Evolutionary conservation across 164 flowering plant genomes (phyloP).

Genomic region (Berberis thunbergii): DNA sequence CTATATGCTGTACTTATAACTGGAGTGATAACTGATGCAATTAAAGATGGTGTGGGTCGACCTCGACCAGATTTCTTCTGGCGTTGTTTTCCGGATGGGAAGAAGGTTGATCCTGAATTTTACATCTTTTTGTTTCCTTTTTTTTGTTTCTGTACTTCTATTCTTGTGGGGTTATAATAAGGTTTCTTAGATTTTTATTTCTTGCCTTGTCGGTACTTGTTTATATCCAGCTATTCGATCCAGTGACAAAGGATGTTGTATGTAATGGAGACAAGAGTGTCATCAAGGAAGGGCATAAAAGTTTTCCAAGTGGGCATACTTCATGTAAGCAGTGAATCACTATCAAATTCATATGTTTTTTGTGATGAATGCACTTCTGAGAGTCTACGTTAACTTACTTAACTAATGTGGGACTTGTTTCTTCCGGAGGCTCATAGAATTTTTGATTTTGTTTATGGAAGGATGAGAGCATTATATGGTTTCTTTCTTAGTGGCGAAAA

Average conservation of each 20-base stretch:
- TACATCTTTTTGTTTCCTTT: neutral
- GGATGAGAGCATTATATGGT: no score
- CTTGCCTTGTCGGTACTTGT: neutral
- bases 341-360: neutral
- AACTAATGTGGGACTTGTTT: no score
- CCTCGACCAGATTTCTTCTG: slow-evolving; percentile 36
- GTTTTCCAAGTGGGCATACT: slow-evolving; percentile 94
- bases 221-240: slow-evolving; percentile 35
- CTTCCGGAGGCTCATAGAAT: no score
- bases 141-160: neutral
- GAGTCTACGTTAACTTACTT: no score
- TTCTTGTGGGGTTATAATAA: neutral
- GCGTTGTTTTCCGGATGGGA: slow-evolving; percentile 78
- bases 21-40: slow-evolving; percentile 68
- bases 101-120: slow-evolving; percentile 26
- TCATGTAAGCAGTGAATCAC: slow-evolving; percentile 47
- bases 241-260: slow-evolving; percentile 35
- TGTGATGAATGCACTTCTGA: neutral
- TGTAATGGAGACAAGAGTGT: slow-evolving; percentile 56
- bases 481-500: no score
- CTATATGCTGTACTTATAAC: slow-evolving; percentile 59
- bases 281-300: slow-evolving; percentile 86
- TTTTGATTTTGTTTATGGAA: no score
- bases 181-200: neutral
- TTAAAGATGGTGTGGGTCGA: slow-evolving; percentile 69